These are phyloP conservation scores for Rhodosporidiobolus odoratus DNA, from an alignment of 768 basidiomycete genomes.

Conservation along the genomic window DNA sequence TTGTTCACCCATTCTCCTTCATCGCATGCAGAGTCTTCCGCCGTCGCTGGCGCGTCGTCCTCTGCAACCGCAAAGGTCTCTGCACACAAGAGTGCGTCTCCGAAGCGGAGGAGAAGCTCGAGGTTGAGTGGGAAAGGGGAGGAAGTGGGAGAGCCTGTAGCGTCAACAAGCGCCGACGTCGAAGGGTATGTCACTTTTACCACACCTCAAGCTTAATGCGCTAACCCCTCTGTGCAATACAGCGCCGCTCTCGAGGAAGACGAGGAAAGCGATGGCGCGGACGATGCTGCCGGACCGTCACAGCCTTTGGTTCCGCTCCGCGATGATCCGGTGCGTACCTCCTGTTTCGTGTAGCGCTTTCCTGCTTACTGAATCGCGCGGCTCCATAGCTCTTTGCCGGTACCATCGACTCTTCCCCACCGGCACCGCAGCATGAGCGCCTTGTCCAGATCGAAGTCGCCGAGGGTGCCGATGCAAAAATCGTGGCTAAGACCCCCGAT, in stretches of 20 bases:
- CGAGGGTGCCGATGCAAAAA: conserved; percentile 63
- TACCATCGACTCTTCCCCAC: conserved; percentile 1
- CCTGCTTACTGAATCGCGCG: neutral
- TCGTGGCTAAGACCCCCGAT: conserved; percentile 94
- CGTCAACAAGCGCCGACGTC: neutral
- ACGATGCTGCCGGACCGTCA: no score
- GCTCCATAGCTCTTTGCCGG: conserved; percentile 29
- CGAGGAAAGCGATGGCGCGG: no score
- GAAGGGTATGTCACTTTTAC: neutral
- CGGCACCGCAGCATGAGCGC: conserved; percentile 30
- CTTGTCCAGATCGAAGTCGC: conserved; percentile 39
- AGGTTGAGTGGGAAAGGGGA: conserved; percentile 35
- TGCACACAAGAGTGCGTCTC: neutral
- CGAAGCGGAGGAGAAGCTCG: conserved; percentile 28
- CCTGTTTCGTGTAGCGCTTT: neutral
- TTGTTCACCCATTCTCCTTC: neutral
- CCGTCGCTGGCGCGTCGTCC: neutral
- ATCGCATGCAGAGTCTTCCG: neutral
- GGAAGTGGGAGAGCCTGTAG: neutral
- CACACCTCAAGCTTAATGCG: neutral
- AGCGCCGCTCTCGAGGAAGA: conserved; percentile 8
- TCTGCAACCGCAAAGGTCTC: neutral
- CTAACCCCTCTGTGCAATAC: neutral
- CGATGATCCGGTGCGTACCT: conserved; percentile 14
- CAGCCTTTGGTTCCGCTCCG: neutral